Evolutionary conservation across 2,329 filamentous ascomycete genomes (phyloP).

Genomic region (Metarhizium humberi): DNA sequence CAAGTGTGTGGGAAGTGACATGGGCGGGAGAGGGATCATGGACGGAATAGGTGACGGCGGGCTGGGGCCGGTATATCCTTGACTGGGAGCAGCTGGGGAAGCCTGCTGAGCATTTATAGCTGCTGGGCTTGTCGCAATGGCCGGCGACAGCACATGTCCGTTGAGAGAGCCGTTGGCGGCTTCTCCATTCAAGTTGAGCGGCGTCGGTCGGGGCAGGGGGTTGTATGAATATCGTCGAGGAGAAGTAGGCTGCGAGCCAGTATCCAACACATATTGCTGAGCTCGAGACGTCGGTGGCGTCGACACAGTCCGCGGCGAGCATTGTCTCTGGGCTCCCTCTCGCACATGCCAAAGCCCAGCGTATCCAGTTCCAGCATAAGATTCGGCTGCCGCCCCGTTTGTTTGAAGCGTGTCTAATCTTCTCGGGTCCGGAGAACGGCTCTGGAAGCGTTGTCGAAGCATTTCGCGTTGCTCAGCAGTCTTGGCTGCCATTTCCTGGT

Average conservation of each 20-base stretch:
- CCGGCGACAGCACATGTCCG: slow-evolving; percentile 11
- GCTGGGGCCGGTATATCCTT: slow-evolving; percentile 15
- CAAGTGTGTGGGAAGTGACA: slow-evolving; percentile 56
- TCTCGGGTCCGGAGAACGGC: neutral
- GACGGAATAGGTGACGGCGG: slow-evolving; percentile 41
- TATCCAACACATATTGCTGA: slow-evolving; percentile 15
- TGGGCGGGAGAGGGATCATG: slow-evolving; percentile 52
- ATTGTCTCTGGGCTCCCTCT: slow-evolving; percentile 21
- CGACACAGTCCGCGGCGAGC: slow-evolving; percentile 35
- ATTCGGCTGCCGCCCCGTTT: slow-evolving; percentile 17
- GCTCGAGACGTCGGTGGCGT: slow-evolving; percentile 40
- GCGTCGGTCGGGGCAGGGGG: slow-evolving; percentile 30
- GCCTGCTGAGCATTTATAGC: slow-evolving; percentile 11
- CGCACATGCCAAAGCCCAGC: slow-evolving; percentile 7
- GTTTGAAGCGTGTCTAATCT: slow-evolving; percentile 8
- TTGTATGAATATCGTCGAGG: slow-evolving; percentile 43
- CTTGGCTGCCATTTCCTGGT: slow-evolving; percentile 21
- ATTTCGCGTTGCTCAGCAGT: slow-evolving; percentile 18
- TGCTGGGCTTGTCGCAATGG: slow-evolving; percentile 15
- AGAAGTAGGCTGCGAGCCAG: slow-evolving; percentile 17
- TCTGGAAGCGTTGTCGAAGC: neutral
- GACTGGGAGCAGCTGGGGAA: slow-evolving; percentile 7
- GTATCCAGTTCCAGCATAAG: slow-evolving; percentile 6
- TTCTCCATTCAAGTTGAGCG: slow-evolving; percentile 34
- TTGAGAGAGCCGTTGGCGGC: slow-evolving; percentile 8